A percentile compares a stretch with the other conserved stretches of the same genome.
These are phyloP conservation scores for Yamadazyma aaseri DNA, from an alignment of 1,139 yeast genomes.

Conservation along the genomic window DNA sequence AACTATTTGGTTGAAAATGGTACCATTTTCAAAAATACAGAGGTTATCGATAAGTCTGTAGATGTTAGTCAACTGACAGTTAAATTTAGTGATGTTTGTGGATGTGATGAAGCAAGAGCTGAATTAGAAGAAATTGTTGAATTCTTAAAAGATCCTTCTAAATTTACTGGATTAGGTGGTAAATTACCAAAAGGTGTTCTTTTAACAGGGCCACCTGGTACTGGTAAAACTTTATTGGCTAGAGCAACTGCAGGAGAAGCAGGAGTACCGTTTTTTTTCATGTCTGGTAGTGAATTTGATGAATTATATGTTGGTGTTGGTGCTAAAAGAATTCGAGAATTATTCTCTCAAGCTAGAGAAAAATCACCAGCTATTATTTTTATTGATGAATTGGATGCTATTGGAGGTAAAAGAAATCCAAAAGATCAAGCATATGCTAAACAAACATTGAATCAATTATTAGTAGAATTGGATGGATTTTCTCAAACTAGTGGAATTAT, in stretches of 20 bases:
- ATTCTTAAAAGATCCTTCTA: constrained; percentile 91
- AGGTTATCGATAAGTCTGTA: constrained; percentile 70
- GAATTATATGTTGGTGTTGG: constrained; percentile 99
- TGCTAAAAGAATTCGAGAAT: constrained; percentile 93
- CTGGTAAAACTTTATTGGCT: constrained; percentile 96
- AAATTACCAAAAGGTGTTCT: constrained; percentile 95
- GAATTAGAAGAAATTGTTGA: constrained; percentile 97
- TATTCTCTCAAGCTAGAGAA: constrained; percentile 89
- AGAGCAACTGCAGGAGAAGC: constrained; percentile 99
- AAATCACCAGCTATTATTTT: constrained; percentile 96
- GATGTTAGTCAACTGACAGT: constrained; percentile 89
- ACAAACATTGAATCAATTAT: constrained; percentile 91
- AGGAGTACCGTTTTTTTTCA: constrained; percentile 96
- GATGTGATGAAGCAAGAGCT: constrained; percentile 97
- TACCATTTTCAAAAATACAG: constrained; percentile 74
- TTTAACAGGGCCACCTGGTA: constrained; percentile 98
- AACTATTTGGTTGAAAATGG: constrained; percentile 83
- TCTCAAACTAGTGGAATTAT: constrained; percentile 91
- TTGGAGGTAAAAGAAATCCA: constrained; percentile 97
- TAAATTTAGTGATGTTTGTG: constrained; percentile 89
- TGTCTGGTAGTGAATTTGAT: constrained; percentile 98
- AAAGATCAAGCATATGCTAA: constrained; percentile 97
- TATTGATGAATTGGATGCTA: constrained; percentile 96
- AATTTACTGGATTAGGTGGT: constrained; percentile 95
- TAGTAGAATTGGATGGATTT: constrained; percentile 96